Base-by-base conservation (phyloP, 352 stramenopile species). In the Globisporangium paddicum region DNA sequence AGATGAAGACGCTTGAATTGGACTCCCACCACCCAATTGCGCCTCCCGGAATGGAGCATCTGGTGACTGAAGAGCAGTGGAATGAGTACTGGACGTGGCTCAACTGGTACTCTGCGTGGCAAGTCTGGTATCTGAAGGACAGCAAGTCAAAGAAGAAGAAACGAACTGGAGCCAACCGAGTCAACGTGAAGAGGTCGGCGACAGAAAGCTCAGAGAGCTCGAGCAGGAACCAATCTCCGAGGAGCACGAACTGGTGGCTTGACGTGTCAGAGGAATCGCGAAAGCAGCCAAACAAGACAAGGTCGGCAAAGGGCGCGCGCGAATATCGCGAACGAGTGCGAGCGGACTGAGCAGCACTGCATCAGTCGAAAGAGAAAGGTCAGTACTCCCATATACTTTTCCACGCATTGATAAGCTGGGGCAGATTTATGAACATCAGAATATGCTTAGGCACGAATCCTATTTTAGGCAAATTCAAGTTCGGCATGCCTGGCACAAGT, bases 51-150 rank as follows among this genome's bases (percentile, higher is more conserved):
- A 66, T 84, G 38, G 75, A 86, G 23, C 64, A 80, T 14, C 53
- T 87, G 5, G 76, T 86, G 40, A 81, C 73, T 6, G 67, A 86
- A 18, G 57, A 77, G 26, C 71, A 88, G 45, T 67, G 75, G 66
- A 47, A 64, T 0, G 75, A 87, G 19, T 87, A 87, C 58, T 87
- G 77, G 75, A 78, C 63, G 21, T 88, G 78, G 75, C 53, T 88
- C 45, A 75, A 86, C 42, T 88, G 78, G 77, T 87, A 86, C 54
- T 86, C 77, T 0, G 81, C 71, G 32, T 86, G 77, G 77, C 77
- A 87, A 32, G 58, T 87, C 34, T 86, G 76, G 73, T 86, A 86
- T 45, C 54, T 86, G 54, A 77, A 77, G 56, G 62, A 68, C 32
- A 47, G 46, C 38, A 68, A 68, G 11, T 55, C 34, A 26, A 48